Base-by-base conservation (phyloP, 2,329 filamentous ascomycete species). In the Cladosporium velox region DNA sequence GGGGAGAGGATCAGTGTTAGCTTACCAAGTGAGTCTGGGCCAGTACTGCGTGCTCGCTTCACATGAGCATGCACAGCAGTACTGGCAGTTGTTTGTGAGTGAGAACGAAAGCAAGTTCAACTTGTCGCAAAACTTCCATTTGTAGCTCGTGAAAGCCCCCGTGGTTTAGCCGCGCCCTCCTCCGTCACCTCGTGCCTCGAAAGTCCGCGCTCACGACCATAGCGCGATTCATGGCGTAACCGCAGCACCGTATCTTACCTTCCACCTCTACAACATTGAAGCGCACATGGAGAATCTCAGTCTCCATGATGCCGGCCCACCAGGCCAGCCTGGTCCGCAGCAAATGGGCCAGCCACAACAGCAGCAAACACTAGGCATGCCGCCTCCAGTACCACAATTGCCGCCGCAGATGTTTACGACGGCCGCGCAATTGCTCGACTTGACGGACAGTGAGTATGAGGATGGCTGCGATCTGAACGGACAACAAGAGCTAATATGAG, bases 341-440 rank as follows among this genome's bases (percentile, higher is more conserved):
- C 58, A 54, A 47, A 41, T 34, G 55, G 41, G 59, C 28, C 51
- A 15, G 32, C 26, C 26, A 54, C 51, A 28, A 30, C 59, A 30
- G 21, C 59, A 61, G 30, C 61, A 57, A 41, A 57, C 51, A 54
- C 34, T 64, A 64, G 61, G 61, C 61, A 69, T 69, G 69, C 71
- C 74, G 30, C 79, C 80, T 41, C 77, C 77, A 55, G 78, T 82
- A 5, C 85, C 87, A 69, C 90, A 92, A 79, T 83, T 94, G 47
- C 91, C 91, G 15, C 93, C 93, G 67, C 94, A 99, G 83, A 97
- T 98, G 90, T 99, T 99, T 82, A 96, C 95, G 21, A 99, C 95
- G 35, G 95, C 95, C 35, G 93, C 95, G 64, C 95, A 98, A 83
- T 84, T 99, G 67, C 84, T 99, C 67, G 95, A 99, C 78, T 85